A percentile compares a stretch with the other conserved stretches of the same genome.
Evolutionary conservation across 805 yeast genomes (phyloP).

Genomic region (Teunomyces panamensis): DNA sequence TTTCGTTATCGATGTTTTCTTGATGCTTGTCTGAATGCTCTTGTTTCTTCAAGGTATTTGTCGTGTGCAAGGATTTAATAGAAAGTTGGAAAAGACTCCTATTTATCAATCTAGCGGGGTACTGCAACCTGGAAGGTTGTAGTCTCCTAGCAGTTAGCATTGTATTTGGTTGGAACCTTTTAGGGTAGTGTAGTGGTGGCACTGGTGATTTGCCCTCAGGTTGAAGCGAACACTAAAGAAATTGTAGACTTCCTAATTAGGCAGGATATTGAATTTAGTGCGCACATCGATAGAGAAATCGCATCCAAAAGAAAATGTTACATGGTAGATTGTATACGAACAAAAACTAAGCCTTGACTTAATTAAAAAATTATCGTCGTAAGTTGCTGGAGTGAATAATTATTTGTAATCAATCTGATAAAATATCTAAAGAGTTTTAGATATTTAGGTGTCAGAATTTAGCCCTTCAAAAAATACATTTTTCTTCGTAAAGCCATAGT

Average conservation of each 20-base stretch:
- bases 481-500: background rate
- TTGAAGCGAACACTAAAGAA: slow-evolving; percentile 3
- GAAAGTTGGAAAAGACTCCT: background rate
- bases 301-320: no score
- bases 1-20: slow-evolving; percentile 16
- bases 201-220: slow-evolving; percentile 9
- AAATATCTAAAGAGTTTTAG: background rate
- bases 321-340: no score
- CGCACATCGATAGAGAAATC: no score
- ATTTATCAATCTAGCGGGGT: background rate
- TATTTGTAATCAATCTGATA: background rate
- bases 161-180: background rate
- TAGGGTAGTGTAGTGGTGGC: background rate
- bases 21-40: slow-evolving; percentile 1
- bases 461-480: background rate
- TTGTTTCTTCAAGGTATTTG: background rate
- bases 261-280: background rate
- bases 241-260: slow-evolving; percentile 10
- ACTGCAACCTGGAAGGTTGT: background rate
- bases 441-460: no score
- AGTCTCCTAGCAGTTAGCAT: slow-evolving; percentile 1
- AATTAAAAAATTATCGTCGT: background rate
- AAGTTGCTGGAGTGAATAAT: background rate
- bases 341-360: background rate
- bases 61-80: slow-evolving; percentile 4